Percentiles rank a stretch among this genome's conserved stretches.
phyloP scores from a whole-genome alignment of 2,329 filamentous ascomycete species.

The Aspergillus fumigatiaffinis region DNA sequence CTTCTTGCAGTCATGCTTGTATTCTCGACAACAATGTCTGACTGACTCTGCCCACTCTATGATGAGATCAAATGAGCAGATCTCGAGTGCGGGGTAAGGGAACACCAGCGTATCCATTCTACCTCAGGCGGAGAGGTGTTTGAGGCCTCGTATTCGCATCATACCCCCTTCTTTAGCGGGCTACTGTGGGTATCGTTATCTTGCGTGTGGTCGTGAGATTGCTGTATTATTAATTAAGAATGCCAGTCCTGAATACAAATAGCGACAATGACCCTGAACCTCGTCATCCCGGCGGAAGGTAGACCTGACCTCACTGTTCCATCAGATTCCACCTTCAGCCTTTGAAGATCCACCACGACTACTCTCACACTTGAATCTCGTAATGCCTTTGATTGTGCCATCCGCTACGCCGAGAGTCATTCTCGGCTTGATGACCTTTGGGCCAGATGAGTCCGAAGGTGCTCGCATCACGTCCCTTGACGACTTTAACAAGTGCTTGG shows the following conservation, averaged over 20 bases:
- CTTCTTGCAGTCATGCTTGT: background rate
- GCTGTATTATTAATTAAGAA: background rate
- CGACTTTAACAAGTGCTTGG: slow-evolving; percentile 68
- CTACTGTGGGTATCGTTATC: background rate
- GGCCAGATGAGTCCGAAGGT: slow-evolving; percentile 58
- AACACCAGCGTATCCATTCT: background rate
- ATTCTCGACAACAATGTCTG: no score
- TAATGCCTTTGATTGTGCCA: slow-evolving; percentile 37
- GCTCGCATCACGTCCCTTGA: slow-evolving; percentile 69
- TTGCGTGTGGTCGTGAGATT: background rate
- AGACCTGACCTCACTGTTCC: background rate
- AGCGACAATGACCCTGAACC: background rate
- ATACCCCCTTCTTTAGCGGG: background rate
- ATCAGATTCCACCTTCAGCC: background rate
- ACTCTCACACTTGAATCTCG: background rate
- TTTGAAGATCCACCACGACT: background rate
- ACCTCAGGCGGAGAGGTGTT: background rate
- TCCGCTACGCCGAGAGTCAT: slow-evolving; percentile 63
- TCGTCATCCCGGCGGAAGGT: background rate
- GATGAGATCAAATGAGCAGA: background rate
- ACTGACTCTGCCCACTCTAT: background rate
- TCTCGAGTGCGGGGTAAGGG: background rate
- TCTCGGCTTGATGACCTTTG: slow-evolving; percentile 84
- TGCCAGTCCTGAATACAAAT: background rate
- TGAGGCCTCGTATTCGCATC: background rate